phyloP scores from a whole-genome alignment of 1,284 basidiomycete species.

The Puccinia polysora region DNA sequence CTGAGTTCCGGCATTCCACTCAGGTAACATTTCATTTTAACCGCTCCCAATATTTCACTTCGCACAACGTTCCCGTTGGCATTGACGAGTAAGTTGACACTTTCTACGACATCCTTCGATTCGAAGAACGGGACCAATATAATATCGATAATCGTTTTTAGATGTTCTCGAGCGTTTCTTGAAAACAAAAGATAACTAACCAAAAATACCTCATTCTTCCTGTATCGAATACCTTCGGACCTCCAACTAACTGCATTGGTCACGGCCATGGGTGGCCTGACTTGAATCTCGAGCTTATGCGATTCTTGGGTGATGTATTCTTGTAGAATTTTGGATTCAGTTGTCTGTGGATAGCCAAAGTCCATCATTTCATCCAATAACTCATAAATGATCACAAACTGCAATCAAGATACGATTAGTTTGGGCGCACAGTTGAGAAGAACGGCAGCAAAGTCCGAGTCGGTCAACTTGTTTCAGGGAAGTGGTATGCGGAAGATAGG shows the following conservation, averaged over 20 bases:
- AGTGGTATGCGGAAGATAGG: background rate
- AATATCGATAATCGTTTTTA: no score
- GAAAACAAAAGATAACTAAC: no score
- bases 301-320: slow-evolving; percentile 99
- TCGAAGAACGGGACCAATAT: background rate
- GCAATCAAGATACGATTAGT: background rate
- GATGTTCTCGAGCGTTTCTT: no score
- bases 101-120: slow-evolving; percentile 79
- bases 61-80: slow-evolving; percentile 94
- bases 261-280: slow-evolving; percentile 89
- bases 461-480: no score
- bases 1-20: slow-evolving; percentile 97
- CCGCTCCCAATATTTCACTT: slow-evolving; percentile 91
- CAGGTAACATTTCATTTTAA: slow-evolving; percentile 99
- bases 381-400: slow-evolving; percentile 92
- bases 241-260: slow-evolving; percentile 99
- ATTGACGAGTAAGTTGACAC: slow-evolving; percentile 93
- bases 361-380: slow-evolving; percentile 99
- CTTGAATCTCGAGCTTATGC: slow-evolving; percentile 96
- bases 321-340: slow-evolving; percentile 97
- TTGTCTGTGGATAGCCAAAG: slow-evolving; percentile 98
- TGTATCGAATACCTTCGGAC: slow-evolving; percentile 92
- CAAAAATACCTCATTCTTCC: slow-evolving; percentile 99
- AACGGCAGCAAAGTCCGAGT: background rate
- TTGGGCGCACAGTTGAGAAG: background rate